Evolutionary conservation across 768 basidiomycete species (phyloP).

Genomic region (Symmetrospora coprosmae): DNA sequence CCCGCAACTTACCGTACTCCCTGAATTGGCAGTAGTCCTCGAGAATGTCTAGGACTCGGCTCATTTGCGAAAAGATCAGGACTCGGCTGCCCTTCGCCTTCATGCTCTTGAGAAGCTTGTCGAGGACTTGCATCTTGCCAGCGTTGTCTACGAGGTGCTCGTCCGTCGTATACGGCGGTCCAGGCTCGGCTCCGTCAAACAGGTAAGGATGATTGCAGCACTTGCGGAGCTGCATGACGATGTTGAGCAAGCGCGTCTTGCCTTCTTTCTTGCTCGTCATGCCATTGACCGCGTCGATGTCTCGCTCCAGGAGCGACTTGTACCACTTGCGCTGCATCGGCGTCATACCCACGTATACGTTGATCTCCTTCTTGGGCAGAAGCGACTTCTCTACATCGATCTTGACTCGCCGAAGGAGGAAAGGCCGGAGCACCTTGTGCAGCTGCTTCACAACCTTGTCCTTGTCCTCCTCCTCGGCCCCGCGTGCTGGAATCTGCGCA

Average conservation of each 20-base stretch:
- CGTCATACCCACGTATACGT: constrained; percentile 89
- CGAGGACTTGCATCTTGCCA: constrained; percentile 94
- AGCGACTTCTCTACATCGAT: constrained; percentile 91
- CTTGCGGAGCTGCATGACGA: constrained; percentile 93
- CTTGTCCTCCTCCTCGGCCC: constrained; percentile 44
- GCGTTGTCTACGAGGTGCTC: constrained; percentile 87
- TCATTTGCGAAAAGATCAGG: constrained; percentile 98
- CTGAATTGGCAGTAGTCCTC: constrained; percentile 95
- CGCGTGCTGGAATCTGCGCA: not conserved
- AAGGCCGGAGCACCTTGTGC: constrained; percentile 90
- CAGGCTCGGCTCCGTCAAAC: constrained; percentile 94
- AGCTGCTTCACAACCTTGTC: constrained; percentile 86
- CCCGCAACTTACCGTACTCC: constrained; percentile 52
- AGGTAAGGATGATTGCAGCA: constrained; percentile 66
- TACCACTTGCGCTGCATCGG: constrained; percentile 99
- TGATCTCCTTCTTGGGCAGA: constrained; percentile 95
- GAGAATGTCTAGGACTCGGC: constrained; percentile 89
- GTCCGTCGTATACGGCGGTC: constrained; percentile 95
- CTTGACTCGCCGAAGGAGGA: constrained; percentile 86
- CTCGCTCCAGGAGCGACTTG: constrained; percentile 84
- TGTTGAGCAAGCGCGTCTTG: constrained; percentile 92
- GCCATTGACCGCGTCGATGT: constrained; percentile 97
- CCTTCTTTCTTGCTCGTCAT: constrained; percentile 95
- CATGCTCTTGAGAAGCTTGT: constrained; percentile 76
- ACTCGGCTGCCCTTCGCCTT: constrained; percentile 85